Base-by-base conservation (phyloP, 2,329 filamentous ascomycete species). In the Calonectria pseudoturangicola region DNA sequence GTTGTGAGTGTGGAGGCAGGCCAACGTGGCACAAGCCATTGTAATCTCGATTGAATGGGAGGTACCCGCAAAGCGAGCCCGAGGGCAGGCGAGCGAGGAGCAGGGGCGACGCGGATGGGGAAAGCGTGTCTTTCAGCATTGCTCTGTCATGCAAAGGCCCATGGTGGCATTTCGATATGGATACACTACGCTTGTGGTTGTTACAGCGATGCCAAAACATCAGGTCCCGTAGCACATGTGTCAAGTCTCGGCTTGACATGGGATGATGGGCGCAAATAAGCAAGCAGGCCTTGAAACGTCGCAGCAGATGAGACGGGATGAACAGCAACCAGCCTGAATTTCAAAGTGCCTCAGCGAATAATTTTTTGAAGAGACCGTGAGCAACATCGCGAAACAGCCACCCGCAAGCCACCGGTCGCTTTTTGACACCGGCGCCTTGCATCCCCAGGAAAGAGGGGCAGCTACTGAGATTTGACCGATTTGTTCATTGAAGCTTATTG, bases 21-120 rank as follows among this genome's bases (percentile, higher is more conserved):
- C 66, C 67, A 72, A 71, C 41, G 68, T 76, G 75, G 74, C 73
- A 76, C 71, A 71, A 72, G 74, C 76, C 71, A 70, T 74, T 69
- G 68, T 74, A 76, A 74, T 76, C 68, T 76, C 68, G 66, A 71
- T 72, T 73, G 72, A 65, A 51, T 43, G 65, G 66, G 62, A 45
- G 36, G 48, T 47, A 66, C 54, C 60, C 60, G 45, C 56, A 21
- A 21, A 21, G 51, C 43, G 60, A 41, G 47, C 16, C 48, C 45
- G 39, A 36, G 48, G 56, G 56, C n/a, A 45, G 47, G n/a, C 51
- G 30, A 45, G 27, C 28, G 30, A 45, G 21, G 27, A 41, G 30
- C 43, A 43, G 27, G 18, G 28, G 41, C 58, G 48, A 30, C 21
- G 45, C 45, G 56, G 25, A 27, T 48, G 58, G 47, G 58, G 13